Evolutionary conservation across 345 rosid species (phyloP).

Genomic region (Euphorbia tirucalli): DNA sequence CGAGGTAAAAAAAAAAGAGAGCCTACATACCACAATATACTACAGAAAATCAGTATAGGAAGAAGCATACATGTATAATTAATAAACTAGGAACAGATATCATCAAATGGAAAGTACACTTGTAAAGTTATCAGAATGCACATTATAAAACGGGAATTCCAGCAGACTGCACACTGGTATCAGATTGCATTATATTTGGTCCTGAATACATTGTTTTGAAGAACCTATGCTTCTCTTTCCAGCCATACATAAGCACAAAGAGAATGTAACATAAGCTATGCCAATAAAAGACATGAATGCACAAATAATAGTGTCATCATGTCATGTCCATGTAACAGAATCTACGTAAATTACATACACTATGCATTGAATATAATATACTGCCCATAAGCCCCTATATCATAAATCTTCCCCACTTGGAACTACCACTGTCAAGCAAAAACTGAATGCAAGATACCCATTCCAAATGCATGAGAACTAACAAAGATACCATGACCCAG

Average conservation of each 20-base stretch:
- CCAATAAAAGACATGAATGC: background rate
- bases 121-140: background rate
- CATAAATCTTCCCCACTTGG: background rate
- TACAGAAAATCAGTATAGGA: background rate
- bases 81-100: background rate
- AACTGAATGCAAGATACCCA: background rate
- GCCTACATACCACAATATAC: background rate
- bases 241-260: background rate
- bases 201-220: background rate
- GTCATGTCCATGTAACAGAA: background rate
- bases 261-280: background rate
- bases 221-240: background rate
- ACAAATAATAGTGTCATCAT: background rate
- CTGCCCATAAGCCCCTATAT: background rate
- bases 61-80: background rate
- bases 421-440: background rate
- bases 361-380: background rate
- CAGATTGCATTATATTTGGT: background rate
- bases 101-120: background rate
- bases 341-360: background rate
- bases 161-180: background rate
- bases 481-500: background rate
- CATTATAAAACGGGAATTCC: background rate
- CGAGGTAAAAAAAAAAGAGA: slow-evolving; percentile 1
- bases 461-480: background rate